Evolutionary conservation across 805 yeast species (phyloP).

Genomic region (Saccharomyces paradoxus): DNA sequence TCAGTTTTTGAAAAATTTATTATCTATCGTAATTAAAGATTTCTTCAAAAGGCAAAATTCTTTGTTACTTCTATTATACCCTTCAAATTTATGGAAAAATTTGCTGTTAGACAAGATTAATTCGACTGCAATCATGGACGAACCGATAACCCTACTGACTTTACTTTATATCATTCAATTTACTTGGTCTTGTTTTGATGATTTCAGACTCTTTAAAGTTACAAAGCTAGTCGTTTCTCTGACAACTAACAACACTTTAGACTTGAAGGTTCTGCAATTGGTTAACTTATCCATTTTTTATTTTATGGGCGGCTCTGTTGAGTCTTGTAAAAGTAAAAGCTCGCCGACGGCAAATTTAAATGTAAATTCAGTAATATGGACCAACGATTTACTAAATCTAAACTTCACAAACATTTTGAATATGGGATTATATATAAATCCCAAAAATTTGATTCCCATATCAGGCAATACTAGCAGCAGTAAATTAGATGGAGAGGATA

Average conservation of each 20-base stretch:
- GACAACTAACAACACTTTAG: slow-evolving; percentile 2
- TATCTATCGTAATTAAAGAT: slow-evolving; percentile 7
- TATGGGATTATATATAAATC: slow-evolving; percentile 20
- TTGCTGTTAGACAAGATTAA: slow-evolving; percentile 4
- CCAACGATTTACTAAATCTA: slow-evolving; percentile 17
- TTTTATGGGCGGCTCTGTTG: slow-evolving; percentile 18
- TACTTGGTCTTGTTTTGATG: slow-evolving; percentile 25
- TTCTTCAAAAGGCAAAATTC: slow-evolving; percentile 17
- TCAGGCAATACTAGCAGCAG: not conserved
- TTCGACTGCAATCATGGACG: not conserved
- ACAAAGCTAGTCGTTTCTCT: slow-evolving; percentile 19
- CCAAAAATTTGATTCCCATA: slow-evolving; percentile 14
- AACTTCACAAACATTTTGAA: slow-evolving; percentile 15
- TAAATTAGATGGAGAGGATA: slow-evolving; percentile 5
- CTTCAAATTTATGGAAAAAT: slow-evolving; percentile 12
- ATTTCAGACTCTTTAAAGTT: slow-evolving; percentile 19
- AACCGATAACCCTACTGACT: slow-evolving; percentile 15
- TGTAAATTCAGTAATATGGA: not conserved
- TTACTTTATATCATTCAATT: slow-evolving; percentile 23
- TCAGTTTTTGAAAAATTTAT: slow-evolving; percentile 4
- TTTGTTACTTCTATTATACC: slow-evolving; percentile 20
- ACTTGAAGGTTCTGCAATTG: slow-evolving; percentile 17
- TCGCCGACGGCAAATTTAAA: not conserved
- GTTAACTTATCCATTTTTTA: slow-evolving; percentile 19
- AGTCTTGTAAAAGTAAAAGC: not conserved